Percentiles rank a stretch among this genome's conserved stretches.
phyloP scores from a whole-genome alignment of 805 yeast species.

The Wickerhamomyces hampshirensis region DNA sequence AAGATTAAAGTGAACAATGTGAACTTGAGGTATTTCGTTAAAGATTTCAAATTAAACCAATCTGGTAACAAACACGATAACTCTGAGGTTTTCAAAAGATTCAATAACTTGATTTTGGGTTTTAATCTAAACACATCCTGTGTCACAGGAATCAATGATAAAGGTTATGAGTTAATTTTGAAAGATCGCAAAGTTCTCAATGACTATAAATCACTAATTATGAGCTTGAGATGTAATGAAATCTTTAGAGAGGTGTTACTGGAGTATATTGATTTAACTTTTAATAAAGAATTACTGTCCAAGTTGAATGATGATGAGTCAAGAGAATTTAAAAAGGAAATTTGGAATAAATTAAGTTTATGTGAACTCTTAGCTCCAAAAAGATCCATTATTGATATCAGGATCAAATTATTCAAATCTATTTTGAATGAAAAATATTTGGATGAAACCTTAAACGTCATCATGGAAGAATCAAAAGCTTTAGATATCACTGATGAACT shows the following conservation, averaged over 20 bases:
- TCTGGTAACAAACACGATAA: constrained; percentile 4
- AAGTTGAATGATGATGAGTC: constrained; percentile 19
- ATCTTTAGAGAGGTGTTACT: constrained; percentile 24
- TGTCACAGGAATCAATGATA: constrained; percentile 20
- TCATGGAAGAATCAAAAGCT: constrained; percentile 7
- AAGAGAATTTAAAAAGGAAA: constrained; percentile 21
- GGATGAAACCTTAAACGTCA: constrained; percentile 3
- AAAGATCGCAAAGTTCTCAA: constrained; percentile 19
- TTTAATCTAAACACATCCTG: constrained; percentile 19
- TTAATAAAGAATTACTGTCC: constrained; percentile 12
- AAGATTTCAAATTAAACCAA: constrained; percentile 16
- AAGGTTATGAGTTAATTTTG: constrained; percentile 20
- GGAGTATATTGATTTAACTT: constrained; percentile 22
- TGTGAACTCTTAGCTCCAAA: constrained; percentile 24
- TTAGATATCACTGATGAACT: constrained; percentile 1
- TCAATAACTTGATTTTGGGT: constrained; percentile 18
- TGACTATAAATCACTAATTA: constrained; percentile 21
- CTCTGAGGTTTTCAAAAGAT: constrained; percentile 23
- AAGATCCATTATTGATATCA: constrained; percentile 23
- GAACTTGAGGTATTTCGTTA: constrained; percentile 21
- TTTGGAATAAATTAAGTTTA: constrained; percentile 21
- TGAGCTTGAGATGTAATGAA: constrained; percentile 27
- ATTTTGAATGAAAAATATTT: constrained; percentile 25
- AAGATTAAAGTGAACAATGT: constrained; percentile 20
- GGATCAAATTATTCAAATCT: constrained; percentile 25